phyloP scores from a whole-genome alignment of 1,139 yeast species.

The Yarrowia galli region DNA sequence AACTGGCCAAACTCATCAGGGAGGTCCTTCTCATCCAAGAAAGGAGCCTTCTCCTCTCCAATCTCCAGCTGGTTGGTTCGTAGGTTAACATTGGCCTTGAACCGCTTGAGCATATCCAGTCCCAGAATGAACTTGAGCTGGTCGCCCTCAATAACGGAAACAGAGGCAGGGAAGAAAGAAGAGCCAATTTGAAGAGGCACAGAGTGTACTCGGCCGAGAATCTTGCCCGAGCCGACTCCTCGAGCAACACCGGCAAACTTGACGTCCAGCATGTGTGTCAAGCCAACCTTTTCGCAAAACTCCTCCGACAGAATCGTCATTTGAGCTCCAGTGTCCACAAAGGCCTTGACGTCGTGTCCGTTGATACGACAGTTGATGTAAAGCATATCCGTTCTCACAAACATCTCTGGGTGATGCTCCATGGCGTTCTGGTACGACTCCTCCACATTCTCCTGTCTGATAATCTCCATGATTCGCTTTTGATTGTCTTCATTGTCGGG shows the following conservation, averaged over 20 bases:
- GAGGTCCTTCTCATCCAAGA: slow-evolving; percentile 76
- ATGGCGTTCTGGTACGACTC: slow-evolving; percentile 80
- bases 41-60: slow-evolving; percentile 73
- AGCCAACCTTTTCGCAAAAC: slow-evolving; percentile 75
- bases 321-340: slow-evolving; percentile 97
- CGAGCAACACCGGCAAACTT: slow-evolving; percentile 82
- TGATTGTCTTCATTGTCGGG: slow-evolving; percentile 82
- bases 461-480: slow-evolving; percentile 68
- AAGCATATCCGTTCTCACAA: slow-evolving; percentile 82
- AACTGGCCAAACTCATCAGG: slow-evolving; percentile 51
- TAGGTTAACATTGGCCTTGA: slow-evolving; percentile 83
- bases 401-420: slow-evolving; percentile 90
- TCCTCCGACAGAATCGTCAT: slow-evolving; percentile 79
- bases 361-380: slow-evolving; percentile 80
- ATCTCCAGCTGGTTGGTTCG: slow-evolving; percentile 69
- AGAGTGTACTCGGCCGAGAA: slow-evolving; percentile 85
- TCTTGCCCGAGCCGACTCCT: slow-evolving; percentile 87
- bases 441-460: slow-evolving; percentile 74
- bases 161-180: slow-evolving; percentile 74
- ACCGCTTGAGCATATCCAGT: slow-evolving; percentile 83
- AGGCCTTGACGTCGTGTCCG: slow-evolving; percentile 83
- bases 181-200: slow-evolving; percentile 84
- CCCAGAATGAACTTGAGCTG: slow-evolving; percentile 59
- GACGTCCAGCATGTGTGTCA: slow-evolving; percentile 77
- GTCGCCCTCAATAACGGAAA: slow-evolving; percentile 77